Percentiles rank a stretch among this genome's conserved stretches.
These are phyloP conservation scores for Nicotiana paniculata DNA, from an alignment of 257 asterid genomes.

Conservation along the genomic window DNA sequence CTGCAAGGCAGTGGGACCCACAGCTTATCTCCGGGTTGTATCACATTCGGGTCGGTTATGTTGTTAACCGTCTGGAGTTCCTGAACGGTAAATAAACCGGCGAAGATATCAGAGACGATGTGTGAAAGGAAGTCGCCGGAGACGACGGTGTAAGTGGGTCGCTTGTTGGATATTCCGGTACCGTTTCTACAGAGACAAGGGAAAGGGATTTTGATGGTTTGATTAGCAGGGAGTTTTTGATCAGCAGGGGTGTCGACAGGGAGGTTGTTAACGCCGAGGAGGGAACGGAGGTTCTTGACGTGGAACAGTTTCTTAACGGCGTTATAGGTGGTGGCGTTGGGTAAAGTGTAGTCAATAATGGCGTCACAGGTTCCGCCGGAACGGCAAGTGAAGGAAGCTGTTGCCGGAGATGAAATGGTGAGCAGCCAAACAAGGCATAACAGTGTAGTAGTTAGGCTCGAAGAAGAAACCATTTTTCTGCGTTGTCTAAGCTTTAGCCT, in stretches of 20 bases:
- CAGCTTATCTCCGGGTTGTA: conserved; percentile 40
- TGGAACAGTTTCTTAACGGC: conserved; percentile 45
- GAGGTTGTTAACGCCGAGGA: conserved; percentile 74
- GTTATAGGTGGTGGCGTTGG: conserved; percentile 58
- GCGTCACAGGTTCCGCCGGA: conserved; percentile 40
- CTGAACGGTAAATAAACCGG: conserved; percentile 29
- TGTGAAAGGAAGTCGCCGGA: conserved; percentile 47
- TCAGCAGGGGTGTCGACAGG: conserved; percentile 29
- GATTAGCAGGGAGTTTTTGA: conserved; percentile 20
- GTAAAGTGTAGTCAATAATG: conserved; percentile 49
- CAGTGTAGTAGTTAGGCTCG: neutral
- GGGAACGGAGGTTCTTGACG: conserved; percentile 34
- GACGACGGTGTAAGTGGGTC: conserved; percentile 54
- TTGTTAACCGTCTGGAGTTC: conserved; percentile 56
- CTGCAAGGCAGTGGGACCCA: conserved; percentile 88
- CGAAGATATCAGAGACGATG: conserved; percentile 56
- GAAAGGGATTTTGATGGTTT: conserved; percentile 49
- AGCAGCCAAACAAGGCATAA: neutral
- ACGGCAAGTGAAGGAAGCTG: conserved; percentile 42
- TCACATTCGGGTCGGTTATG: conserved; percentile 23
- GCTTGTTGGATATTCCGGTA: conserved; percentile 49
- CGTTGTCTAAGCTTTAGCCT: neutral
- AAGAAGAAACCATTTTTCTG: neutral
- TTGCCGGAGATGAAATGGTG: neutral
- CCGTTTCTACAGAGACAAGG: conserved; percentile 60